Base-by-base conservation (phyloP, 352 stramenopile genomes). In the Phytophthora pisi region DNA sequence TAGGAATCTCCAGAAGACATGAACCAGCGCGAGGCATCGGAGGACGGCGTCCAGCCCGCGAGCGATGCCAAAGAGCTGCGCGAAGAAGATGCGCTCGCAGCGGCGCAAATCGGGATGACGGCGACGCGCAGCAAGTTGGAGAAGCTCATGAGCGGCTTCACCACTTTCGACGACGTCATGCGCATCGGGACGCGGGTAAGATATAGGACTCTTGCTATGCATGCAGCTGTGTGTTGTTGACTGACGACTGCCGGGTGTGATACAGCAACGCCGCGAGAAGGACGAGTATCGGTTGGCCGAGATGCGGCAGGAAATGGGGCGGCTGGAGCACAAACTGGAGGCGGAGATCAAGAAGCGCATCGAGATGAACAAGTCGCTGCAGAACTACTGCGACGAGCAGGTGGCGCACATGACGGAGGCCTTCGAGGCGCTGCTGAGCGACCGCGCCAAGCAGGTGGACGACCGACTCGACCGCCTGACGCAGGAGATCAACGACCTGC, bases 261-360 rank as follows among this genome's bases (percentile, higher is more conserved):
- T 58, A 18, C 66, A 93, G 85, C 86, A 92, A 79, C 84, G 95
- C 4, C 92, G 92, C 51, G 94, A 98, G 77, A 93, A 95, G 51
- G 93, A 98, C 60, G 94, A 98, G 71, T 85, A 97, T 69, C 89
- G 88, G 11, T 72, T 99, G 34, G 94, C 93, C 9, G 88, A 98
- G 74, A 93, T 99, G 72, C 86, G 88, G 46, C 88, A 97, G 26
- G 89, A 98, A 68, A 97, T 98, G 78, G 88, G 73, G 51, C 82
- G 88, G 0, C 72, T 98, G 9, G 95, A 99, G 77, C 72, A 89
- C 66, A 93, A 95, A 10, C 79, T 98, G n/a, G 88, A 96, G 28
- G 86, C 89, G 5, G 93, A 98, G 81, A 96, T 94, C 51, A 97
- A 97, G 75, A 91, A 97, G 68, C 91, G 96, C n/a, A 83, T 98